Base-by-base conservation (phyloP, 2,329 filamentous ascomycete species). In the Talaromyces sp. region DNA sequence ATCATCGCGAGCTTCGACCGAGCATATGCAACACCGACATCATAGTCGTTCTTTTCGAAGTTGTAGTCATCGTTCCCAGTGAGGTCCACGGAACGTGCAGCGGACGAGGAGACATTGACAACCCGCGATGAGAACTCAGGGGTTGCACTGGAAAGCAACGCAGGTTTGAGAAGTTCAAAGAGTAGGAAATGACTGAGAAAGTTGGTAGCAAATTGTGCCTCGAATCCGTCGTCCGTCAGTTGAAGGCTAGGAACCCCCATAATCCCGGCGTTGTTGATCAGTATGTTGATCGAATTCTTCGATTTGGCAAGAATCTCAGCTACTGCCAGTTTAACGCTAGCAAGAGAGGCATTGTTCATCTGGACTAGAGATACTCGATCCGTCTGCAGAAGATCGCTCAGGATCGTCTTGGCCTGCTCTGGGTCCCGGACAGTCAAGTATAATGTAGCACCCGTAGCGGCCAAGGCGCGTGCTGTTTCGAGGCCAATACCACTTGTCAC, bases 1-100 rank as follows among this genome's bases (percentile, higher is more conserved):
- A 84, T 76, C 61, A 80, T 82, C 12, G 82, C 81, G 1, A 77
- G 77, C 65, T 85, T 86, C 60, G 75, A 73, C 64, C 82, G 78
- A 0, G 73, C 78, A 61, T 85, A 85, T 0, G 79, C 73, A 0
- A 61, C 56, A 48, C 67, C 71, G 0, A 73, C 72, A 2, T 75
- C 16, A 69, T 71, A 21, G 65, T 63, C 6, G 66, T 66, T n/a
- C 64, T 69, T 52, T 64, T 70, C 50, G 42, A 65, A 67, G 21
- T 66, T 66, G 23, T 58, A 52, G 28, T 58, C 52, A n/a, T 48
- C 60, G 39, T 61, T 60, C 35, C 65, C 12, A 39, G 73, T 65
- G 35, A 79, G 66, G 0, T 62, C 55, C 1, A 69, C 69, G 4
- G 66, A 63, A 11, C 76, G 75, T 64, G 85, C 82, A 1, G 70